Base-by-base conservation (phyloP, 2,329 filamentous ascomycete genomes). In the Neospermospora avenae region DNA sequence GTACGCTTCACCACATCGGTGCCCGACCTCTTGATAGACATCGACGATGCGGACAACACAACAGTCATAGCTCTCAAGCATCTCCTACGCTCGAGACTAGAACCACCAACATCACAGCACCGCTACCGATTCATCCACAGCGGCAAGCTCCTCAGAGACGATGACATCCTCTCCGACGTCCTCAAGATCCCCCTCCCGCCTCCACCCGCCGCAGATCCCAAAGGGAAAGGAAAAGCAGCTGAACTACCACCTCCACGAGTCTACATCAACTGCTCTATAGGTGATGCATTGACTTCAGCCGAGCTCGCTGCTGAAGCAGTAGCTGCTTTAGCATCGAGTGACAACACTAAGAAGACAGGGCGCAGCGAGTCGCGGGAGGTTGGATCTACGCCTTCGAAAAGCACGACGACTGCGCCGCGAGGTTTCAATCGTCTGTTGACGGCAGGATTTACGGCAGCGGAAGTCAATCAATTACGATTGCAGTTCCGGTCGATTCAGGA, bases 221-320 rank as follows among this genome's bases (percentile, higher is more conserved):
- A 79, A 62, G 78, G 79, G 57, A 91, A 91, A 69, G 90, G 89
- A 49, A 96, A 95, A 61, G 82, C 82, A 0, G 73, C 87, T 4
- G 77, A 79, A 7, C 74, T 74, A 8, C 70, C 73, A 14, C 73
- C 76, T 34, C 65, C 75, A 1, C 82, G 88, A 46, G 84, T 96
- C 69, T 97, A 96, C 74, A 88, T 98, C 63, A 96, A 96, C 78
- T 98, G 93, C 80, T 93, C 91, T 65, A 90, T 98, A 60, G 92
- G 92, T 57, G 86, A 90, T 73, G 79, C 83, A 25, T 81, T 98
- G 13, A 83, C 88, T 0, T 72, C 82, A 13, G 71, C 79, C 0
- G 91, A 96, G 60, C 82, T 98, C 22, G 81, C 80, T 1, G 81
- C 80, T 14, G 93, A 96, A 77, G 76, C 76, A 11, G 74, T 80